phyloP scores from a whole-genome alignment of 1,284 basidiomycete species.

The Malassezia japonica region DNA sequence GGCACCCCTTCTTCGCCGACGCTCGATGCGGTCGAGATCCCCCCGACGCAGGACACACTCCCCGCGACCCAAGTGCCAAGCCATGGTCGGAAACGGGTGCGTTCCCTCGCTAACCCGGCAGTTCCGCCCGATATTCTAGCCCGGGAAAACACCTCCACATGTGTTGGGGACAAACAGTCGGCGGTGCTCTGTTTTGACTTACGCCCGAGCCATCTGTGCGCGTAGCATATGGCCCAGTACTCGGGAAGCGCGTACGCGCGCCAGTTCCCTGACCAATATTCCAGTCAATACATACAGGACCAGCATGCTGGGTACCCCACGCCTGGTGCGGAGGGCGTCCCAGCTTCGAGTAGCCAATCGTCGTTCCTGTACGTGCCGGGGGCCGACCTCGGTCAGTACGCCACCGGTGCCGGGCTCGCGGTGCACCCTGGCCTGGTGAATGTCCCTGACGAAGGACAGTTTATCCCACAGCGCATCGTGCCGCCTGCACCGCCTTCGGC shows the following conservation, averaged over 20 bases:
- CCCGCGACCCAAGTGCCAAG: background rate
- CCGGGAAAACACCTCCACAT: constrained; percentile 2
- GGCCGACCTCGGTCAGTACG: background rate
- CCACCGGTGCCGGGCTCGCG: background rate
- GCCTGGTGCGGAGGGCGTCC: background rate
- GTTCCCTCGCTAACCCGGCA: background rate
- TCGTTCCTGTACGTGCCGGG: background rate
- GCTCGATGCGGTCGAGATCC: too few relatives aligned
- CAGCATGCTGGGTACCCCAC: background rate
- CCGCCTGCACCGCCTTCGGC: background rate
- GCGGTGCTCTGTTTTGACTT: background rate
- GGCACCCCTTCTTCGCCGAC: background rate
- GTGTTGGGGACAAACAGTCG: background rate
- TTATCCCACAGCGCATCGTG: background rate
- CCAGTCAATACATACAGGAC: background rate
- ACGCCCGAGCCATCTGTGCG: background rate
- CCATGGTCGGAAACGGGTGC: too few relatives aligned
- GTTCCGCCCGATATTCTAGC: constrained; percentile 3
- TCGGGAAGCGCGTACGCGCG: background rate
- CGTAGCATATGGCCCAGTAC: background rate
- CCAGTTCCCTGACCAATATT: background rate
- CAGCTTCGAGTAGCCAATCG: too few relatives aligned
- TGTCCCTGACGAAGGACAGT: background rate
- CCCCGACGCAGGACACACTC: background rate
- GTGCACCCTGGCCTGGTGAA: background rate